Percentiles rank a stretch among this genome's conserved stretches.
These are phyloP conservation scores for Backusella circina DNA, from an alignment of 192 early-diverging fungal genomes.

Conservation along the genomic window DNA sequence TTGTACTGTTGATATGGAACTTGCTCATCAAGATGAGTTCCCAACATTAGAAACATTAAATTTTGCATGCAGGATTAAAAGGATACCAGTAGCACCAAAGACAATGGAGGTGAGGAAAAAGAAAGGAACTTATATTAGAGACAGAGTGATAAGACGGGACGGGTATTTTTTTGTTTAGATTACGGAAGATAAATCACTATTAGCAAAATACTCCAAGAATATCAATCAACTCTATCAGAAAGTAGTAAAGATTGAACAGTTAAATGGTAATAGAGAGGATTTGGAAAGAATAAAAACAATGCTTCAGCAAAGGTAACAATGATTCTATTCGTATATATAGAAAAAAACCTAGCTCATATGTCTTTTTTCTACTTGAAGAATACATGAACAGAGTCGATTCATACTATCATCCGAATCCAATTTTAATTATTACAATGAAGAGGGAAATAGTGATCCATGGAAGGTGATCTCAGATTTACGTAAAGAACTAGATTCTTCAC, in stretches of 20 bases:
- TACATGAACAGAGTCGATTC: neutral
- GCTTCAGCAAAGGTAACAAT: neutral
- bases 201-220: neutral
- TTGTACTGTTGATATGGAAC: slow-evolving; percentile 9
- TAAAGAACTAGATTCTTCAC: neutral
- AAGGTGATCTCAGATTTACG: neutral
- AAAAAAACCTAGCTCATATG: neutral
- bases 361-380: neutral
- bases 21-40: neutral
- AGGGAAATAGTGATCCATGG: slow-evolving; percentile 7
- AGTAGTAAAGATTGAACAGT: neutral
- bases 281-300: neutral
- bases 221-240: neutral
- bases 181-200: slow-evolving; percentile 4
- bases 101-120: neutral
- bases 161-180: neutral
- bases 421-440: neutral
- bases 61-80: neutral
- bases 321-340: no score
- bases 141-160: neutral
- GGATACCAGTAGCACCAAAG: neutral
- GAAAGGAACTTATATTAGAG: neutral
- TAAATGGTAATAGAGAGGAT: neutral
- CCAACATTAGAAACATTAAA: slow-evolving; percentile 11
- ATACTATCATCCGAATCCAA: neutral